Conservation (phyloP, 2,329 filamentous ascomycete species). For the Trichoderma atrobrunneum region DNA sequence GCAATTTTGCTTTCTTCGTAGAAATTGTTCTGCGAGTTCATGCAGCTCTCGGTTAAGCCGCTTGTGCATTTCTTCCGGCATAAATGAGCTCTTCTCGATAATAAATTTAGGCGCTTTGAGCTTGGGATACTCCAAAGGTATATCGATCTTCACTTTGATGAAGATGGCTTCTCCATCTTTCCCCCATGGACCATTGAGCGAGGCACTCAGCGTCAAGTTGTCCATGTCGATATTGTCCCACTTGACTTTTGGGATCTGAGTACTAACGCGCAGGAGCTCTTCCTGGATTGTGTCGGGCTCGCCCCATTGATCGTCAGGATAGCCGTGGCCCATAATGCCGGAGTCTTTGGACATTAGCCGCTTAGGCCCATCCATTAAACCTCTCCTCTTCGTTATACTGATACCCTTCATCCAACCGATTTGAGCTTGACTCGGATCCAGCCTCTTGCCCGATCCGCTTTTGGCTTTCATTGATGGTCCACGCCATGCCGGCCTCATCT, state of each 20-base stretch:
- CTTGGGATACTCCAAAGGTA: constrained; percentile 59
- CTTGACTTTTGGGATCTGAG: constrained; percentile 60
- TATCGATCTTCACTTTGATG: constrained; percentile 59
- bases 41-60: constrained; percentile 54
- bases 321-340: constrained; percentile 49
- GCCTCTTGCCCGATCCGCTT: constrained; percentile 38
- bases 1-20: constrained; percentile 59
- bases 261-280: constrained; percentile 61
- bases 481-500: constrained; percentile 46
- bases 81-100: constrained; percentile 61
- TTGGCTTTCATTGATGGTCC: constrained; percentile 60
- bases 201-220: constrained; percentile 55
- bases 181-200: constrained; percentile 64
- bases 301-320: constrained; percentile 56
- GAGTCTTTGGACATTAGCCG: constrained; percentile 53
- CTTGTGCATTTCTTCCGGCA: constrained; percentile 54
- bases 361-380: constrained; percentile 37
- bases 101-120: constrained; percentile 55
- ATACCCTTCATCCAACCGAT: constrained; percentile 70
- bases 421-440: constrained; percentile 53
- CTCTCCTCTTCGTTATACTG: constrained; percentile 57
- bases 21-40: constrained; percentile 53
- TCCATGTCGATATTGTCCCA: constrained; percentile 66
- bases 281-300: constrained; percentile 62
- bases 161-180: constrained; percentile 55